Conservation (phyloP, 2,329 filamentous ascomycete species). For the Microdochium paspali region DNA sequence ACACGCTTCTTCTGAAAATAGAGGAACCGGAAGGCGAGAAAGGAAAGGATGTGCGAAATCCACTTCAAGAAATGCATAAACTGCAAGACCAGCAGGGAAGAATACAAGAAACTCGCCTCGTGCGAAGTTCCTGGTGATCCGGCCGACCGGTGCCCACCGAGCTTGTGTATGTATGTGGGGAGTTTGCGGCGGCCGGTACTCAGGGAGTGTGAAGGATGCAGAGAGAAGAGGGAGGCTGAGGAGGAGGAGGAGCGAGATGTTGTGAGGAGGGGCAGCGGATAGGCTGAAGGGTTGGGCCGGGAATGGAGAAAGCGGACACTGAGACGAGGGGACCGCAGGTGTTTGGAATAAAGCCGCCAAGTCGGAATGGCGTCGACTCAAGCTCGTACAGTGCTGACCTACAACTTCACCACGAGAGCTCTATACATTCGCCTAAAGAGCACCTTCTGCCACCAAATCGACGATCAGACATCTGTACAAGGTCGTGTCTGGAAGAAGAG, state of each 20-base stretch:
- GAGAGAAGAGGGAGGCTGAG: slow-evolving; percentile 16
- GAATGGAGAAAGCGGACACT: neutral
- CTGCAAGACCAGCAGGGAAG: slow-evolving; percentile 22
- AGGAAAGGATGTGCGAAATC: slow-evolving; percentile 30
- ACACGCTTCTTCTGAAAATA: no score
- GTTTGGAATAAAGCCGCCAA: no score
- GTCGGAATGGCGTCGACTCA: no score
- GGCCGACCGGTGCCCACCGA: slow-evolving; percentile 17
- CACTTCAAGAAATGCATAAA: slow-evolving; percentile 20
- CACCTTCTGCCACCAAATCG: no score
- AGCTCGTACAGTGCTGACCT: neutral
- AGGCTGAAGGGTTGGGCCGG: neutral
- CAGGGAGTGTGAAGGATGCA: slow-evolving; percentile 21
- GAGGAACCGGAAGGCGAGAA: no score
- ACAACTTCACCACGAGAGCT: no score
- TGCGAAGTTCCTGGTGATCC: slow-evolving; percentile 21
- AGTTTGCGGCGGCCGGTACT: slow-evolving; percentile 19
- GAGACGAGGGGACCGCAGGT: neutral
- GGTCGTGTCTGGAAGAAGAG: no score
- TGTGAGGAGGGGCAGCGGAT: neutral
- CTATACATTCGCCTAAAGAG: no score
- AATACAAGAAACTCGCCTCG: slow-evolving; percentile 23
- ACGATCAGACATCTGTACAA: no score
- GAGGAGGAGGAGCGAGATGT: slow-evolving; percentile 5
- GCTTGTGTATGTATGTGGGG: slow-evolving; percentile 27